Percentiles rank a stretch among this genome's conserved stretches.
phyloP scores from a whole-genome alignment of 169 alveolate genomes.

The Cryptosporidium baileyi region DNA sequence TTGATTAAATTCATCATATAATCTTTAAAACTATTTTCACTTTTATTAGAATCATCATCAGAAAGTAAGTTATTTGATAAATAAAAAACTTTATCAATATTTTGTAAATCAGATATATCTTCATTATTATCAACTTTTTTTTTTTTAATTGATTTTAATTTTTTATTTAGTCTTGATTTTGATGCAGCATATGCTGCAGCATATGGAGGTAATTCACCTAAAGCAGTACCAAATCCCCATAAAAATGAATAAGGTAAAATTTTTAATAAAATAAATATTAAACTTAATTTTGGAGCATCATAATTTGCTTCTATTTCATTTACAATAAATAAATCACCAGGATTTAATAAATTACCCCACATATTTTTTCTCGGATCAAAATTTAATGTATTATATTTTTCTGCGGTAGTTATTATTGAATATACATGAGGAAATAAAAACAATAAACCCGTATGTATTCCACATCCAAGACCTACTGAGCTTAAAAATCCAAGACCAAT shows the following conservation, averaged over 20 bases:
- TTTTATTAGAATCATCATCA: slow-evolving; percentile 46
- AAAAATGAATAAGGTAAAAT: slow-evolving; percentile 80
- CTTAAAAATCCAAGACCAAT: slow-evolving; percentile 78
- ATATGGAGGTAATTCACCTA: slow-evolving; percentile 96
- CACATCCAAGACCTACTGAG: slow-evolving; percentile 82
- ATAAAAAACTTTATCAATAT: background rate
- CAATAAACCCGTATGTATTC: slow-evolving; percentile 83
- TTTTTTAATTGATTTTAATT: slow-evolving; percentile 6
- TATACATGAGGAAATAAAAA: slow-evolving; percentile 82
- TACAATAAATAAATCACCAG: slow-evolving; percentile 41
- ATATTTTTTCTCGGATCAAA: slow-evolving; percentile 75
- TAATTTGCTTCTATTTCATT: slow-evolving; percentile 28
- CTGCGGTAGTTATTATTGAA: slow-evolving; percentile 79
- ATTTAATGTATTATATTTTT: slow-evolving; percentile 73
- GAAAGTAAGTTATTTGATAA: slow-evolving; percentile 21
- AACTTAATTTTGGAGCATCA: slow-evolving; percentile 35
- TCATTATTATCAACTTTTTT: slow-evolving; percentile 11
- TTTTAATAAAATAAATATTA: slow-evolving; percentile 71
- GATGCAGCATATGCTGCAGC: slow-evolving; percentile 91
- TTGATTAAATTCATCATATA: slow-evolving; percentile 77
- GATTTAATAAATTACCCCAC: slow-evolving; percentile 58
- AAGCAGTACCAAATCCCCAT: slow-evolving; percentile 95
- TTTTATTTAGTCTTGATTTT: slow-evolving; percentile 69
- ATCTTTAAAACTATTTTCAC: slow-evolving; percentile 68
- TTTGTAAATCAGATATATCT: background rate